Evolutionary conservation across 768 basidiomycete genomes (phyloP).

Genomic region (Rhodocollybia butyracea): DNA sequence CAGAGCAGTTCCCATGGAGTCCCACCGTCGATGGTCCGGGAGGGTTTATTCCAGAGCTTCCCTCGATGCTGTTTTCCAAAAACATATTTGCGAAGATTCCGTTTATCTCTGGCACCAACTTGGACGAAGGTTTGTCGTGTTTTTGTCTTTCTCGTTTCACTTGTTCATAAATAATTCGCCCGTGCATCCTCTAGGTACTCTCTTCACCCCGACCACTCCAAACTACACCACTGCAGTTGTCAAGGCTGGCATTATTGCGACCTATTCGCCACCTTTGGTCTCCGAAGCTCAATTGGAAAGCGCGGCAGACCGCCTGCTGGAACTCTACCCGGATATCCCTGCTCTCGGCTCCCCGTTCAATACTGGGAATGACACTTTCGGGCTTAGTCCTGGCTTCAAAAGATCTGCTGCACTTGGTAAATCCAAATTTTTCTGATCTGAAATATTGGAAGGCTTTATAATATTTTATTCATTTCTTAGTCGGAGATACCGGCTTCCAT

Average conservation of each 20-base stretch:
- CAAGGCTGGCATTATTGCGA: slow-evolving; percentile 16
- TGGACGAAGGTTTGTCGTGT: slow-evolving; percentile 39
- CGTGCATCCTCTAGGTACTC: slow-evolving; percentile 24
- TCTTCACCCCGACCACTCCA: slow-evolving; percentile 18
- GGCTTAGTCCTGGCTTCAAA: slow-evolving; percentile 35
- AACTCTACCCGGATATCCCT: slow-evolving; percentile 41
- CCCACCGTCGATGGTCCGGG: slow-evolving; percentile 39
- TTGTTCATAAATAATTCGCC: background rate
- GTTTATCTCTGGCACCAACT: slow-evolving; percentile 40
- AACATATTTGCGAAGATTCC: slow-evolving; percentile 31
- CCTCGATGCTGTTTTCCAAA: slow-evolving; percentile 31
- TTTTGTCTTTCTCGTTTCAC: background rate
- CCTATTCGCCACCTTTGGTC: slow-evolving; percentile 19
- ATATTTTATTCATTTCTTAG: background rate
- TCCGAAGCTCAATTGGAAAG: slow-evolving; percentile 8
- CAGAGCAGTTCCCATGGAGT: slow-evolving; percentile 25
- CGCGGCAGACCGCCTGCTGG: slow-evolving; percentile 21
- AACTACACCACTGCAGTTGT: slow-evolving; percentile 23
- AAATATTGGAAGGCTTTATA: background rate
- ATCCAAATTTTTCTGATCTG: slow-evolving; percentile 9
- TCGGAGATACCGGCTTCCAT: slow-evolving; percentile 24
- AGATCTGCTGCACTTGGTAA: slow-evolving; percentile 29
- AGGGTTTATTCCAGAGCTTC: slow-evolving; percentile 36
- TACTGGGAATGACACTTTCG: slow-evolving; percentile 43
- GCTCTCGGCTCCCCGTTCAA: slow-evolving; percentile 40